phyloP scores from a whole-genome alignment of 1,284 basidiomycete species.

The Crocinoboletus sp. region DNA sequence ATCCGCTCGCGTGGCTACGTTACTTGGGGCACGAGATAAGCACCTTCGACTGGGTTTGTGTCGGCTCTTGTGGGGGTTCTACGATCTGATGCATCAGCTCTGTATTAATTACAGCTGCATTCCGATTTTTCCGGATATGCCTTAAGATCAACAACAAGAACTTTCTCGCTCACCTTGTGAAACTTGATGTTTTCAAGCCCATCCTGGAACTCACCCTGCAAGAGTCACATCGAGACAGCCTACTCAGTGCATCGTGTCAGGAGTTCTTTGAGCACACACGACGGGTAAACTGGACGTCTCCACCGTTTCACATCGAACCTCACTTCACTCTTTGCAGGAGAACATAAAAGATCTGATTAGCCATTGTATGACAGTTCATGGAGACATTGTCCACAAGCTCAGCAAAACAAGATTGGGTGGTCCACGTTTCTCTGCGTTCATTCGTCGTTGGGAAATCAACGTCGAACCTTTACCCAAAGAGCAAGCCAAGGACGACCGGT shows the following conservation, averaged over 20 bases:
- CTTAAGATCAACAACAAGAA: constrained; percentile 86
- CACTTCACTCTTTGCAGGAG: constrained; percentile 48
- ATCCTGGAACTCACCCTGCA: constrained; percentile 78
- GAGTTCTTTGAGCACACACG: constrained; percentile 93
- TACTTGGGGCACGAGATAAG: constrained; percentile 85
- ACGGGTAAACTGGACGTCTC: constrained; percentile 49
- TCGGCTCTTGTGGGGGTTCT: neutral
- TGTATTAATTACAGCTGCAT: constrained; percentile 54
- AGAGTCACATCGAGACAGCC: constrained; percentile 86
- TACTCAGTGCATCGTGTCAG: constrained; percentile 91
- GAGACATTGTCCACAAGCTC: constrained; percentile 61
- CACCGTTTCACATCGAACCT: constrained; percentile 3
- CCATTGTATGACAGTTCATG: constrained; percentile 80
- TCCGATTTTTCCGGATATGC: constrained; percentile 89
- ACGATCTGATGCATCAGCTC: constrained; percentile 10
- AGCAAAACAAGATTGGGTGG: constrained; percentile 59
- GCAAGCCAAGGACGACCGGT: constrained; percentile 38
- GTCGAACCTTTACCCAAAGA: constrained; percentile 72
- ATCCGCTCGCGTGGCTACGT: constrained; percentile 66
- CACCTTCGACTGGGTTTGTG: constrained; percentile 82
- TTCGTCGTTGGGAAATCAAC: constrained; percentile 88
- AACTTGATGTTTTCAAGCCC: constrained; percentile 80
- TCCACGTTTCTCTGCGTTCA: constrained; percentile 67
- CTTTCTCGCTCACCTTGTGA: constrained; percentile 79
- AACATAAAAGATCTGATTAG: constrained; percentile 84